Evolutionary conservation across 768 basidiomycete genomes (phyloP).

Genomic region (Fibroporia radiculosa): DNA sequence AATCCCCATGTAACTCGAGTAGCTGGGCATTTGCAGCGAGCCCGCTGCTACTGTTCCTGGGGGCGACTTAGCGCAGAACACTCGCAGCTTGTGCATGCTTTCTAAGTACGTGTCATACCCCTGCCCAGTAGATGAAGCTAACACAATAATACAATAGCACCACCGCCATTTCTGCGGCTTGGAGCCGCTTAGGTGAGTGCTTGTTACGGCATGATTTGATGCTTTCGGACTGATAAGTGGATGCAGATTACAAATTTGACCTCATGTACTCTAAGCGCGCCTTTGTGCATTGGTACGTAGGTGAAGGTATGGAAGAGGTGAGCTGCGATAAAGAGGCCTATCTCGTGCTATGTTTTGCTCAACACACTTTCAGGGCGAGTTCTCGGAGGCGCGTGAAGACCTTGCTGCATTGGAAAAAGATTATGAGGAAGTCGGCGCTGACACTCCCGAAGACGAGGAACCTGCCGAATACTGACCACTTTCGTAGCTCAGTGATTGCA

Average conservation of each 20-base stretch:
- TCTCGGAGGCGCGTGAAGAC: conserved; percentile 97
- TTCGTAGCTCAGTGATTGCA: background rate
- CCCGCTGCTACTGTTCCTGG: conserved; percentile 87
- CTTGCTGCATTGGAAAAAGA: conserved; percentile 96
- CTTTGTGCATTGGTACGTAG: conserved; percentile 92
- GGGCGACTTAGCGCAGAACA: conserved; percentile 91
- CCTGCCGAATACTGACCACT: conserved; percentile 37
- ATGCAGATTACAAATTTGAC: conserved; percentile 91
- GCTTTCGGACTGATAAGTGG: background rate
- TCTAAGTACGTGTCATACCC: conserved; percentile 54
- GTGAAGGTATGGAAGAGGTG: conserved; percentile 98
- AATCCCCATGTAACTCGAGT: conserved; percentile 16
- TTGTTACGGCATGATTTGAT: background rate
- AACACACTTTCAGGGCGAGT: conserved; percentile 63
- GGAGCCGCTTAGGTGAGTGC: conserved; percentile 70
- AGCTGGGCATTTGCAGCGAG: conserved; percentile 97
- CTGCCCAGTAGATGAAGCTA: background rate
- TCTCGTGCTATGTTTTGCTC: conserved; percentile 8
- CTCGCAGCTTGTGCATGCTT: conserved; percentile 95
- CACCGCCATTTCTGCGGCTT: conserved; percentile 89
- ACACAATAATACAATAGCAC: conserved; percentile 41
- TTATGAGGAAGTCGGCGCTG: conserved; percentile 83
- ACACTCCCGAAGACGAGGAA: conserved; percentile 64
- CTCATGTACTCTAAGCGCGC: conserved; percentile 95
- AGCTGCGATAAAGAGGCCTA: conserved; percentile 3